Evolutionary conservation across 2,329 filamentous ascomycete species (phyloP), one percentile per base, ranked within the genome.

Genomic region (Neofusicoccum kwambonambiense): DNA sequence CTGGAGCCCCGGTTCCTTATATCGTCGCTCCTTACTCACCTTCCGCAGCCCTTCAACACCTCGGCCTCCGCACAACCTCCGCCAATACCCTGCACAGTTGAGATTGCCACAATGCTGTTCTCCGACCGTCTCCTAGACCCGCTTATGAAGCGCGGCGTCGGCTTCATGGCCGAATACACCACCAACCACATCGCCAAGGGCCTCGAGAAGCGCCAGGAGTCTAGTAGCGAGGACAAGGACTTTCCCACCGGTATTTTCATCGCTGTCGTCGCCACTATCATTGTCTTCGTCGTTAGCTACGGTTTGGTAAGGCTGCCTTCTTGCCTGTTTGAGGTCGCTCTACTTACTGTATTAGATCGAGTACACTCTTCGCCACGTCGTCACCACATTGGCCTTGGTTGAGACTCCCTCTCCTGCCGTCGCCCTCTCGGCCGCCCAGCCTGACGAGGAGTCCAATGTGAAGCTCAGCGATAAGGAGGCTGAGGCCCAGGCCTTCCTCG

Each of bases 371-470:
- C 83, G 83, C 64, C 76, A 83, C 64, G 80, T 91, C 63, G 78
- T 90, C 50, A 82, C 85, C 1, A 86, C 86, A 5, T 82, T 91
- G 47, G 82, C 87, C 67, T 86, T 87, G 77, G 81, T 91, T 70
- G 89, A 91, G 75, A 84, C 84, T 52, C 82, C 85, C 42, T 79
- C 82, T 68, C 82, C 82, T 31, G 82, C 82, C 60, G 82, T 80
- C 67, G 77, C 80, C 68, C 72, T 82, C 68, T 76, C 77, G 31
- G 77, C 86, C 62, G 78, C 83, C 60, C 81, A 86, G 70, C 80
- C 83, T 67, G 74, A 78, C 44, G 67, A 74, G 56, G 73, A 74
- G 22, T 71, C 77, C 39, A 80, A 82, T 60, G 81, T 81, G 42
- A 54, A 66, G 41, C 64, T 67, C 15, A 71, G 71, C 63, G 76